These are phyloP conservation scores for Cryptococcus sp. DNA, from an alignment of 1,284 basidiomycete genomes.

Conservation along the genomic window DNA sequence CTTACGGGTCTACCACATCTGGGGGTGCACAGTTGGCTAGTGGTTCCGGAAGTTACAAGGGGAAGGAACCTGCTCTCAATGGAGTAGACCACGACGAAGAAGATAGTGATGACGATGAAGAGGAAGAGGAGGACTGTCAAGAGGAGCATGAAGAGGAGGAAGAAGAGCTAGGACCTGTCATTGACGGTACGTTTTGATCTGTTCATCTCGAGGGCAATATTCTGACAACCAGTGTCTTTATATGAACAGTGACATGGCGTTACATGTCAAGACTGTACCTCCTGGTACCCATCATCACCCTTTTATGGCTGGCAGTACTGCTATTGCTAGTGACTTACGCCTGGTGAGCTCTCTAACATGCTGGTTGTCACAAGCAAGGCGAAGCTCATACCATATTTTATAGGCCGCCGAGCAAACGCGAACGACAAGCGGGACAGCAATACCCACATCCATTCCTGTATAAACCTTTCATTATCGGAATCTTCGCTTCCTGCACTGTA, in stretches of 20 bases:
- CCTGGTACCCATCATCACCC: slow-evolving; percentile 44
- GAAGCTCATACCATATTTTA: background rate
- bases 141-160: slow-evolving; percentile 15
- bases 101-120: slow-evolving; percentile 11
- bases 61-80: slow-evolving; percentile 6
- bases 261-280: slow-evolving; percentile 47
- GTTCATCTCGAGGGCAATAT: background rate
- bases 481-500: slow-evolving; percentile 47
- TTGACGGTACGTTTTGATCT: slow-evolving; percentile 13
- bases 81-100: slow-evolving; percentile 2
- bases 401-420: slow-evolving; percentile 49
- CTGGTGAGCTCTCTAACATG: slow-evolving; percentile 38
- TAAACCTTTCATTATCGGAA: slow-evolving; percentile 46
- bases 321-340: slow-evolving; percentile 47
- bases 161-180: slow-evolving; percentile 11
- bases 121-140: slow-evolving; percentile 11
- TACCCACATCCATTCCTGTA: slow-evolving; percentile 50
- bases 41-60: slow-evolving; percentile 4
- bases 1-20: slow-evolving; percentile 8
- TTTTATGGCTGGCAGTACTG: slow-evolving; percentile 36
- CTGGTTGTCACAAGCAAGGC: too few relatives aligned
- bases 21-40: background rate
- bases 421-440: slow-evolving; percentile 41
- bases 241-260: slow-evolving; percentile 40
- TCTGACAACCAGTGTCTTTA: background rate